These are phyloP conservation scores for Coemansia sp. DNA, from an alignment of 192 early-diverging fungal species.

Conservation along the genomic window DNA sequence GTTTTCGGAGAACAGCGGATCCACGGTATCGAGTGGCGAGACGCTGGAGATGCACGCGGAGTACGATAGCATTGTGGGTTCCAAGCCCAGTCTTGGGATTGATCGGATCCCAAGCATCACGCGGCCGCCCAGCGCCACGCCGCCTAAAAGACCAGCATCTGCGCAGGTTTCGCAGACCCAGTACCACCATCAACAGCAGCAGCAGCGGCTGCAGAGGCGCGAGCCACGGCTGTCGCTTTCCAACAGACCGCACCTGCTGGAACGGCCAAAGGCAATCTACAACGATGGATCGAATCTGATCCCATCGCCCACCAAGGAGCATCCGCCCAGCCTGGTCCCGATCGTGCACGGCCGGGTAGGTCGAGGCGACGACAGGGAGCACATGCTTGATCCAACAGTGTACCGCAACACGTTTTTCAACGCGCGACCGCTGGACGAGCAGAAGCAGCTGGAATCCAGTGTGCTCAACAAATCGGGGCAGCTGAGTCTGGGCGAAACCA, in stretches of 20 bases:
- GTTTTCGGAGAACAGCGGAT: slow-evolving; percentile 56
- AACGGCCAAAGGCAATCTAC: slow-evolving; percentile 28
- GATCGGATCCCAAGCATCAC: neutral
- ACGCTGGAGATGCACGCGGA: slow-evolving; percentile 15
- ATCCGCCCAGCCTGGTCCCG: slow-evolving; percentile 28
- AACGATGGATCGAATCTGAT: slow-evolving; percentile 14
- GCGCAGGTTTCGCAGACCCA: slow-evolving; percentile 1
- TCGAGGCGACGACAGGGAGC: neutral
- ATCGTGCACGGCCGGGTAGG: slow-evolving; percentile 26
- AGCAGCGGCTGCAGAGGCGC: slow-evolving; percentile 4
- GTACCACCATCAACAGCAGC: neutral
- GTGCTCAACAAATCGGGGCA: slow-evolving; percentile 3
- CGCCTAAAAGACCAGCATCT: slow-evolving; percentile 2
- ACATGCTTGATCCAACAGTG: slow-evolving; percentile 29
- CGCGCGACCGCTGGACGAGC: slow-evolving; percentile 28
- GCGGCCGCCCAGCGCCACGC: neutral
- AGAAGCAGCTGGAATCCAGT: slow-evolving; percentile 16
- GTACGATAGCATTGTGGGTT: neutral
- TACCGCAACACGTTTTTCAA: slow-evolving; percentile 51
- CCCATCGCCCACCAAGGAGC: slow-evolving; percentile 30
- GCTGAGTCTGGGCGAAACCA: neutral
- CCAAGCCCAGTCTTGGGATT: neutral
- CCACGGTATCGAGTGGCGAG: slow-evolving; percentile 36
- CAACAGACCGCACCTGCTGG: neutral
- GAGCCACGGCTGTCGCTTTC: slow-evolving; percentile 23